A percentile compares a stretch with the other conserved stretches of the same genome.
These are phyloP conservation scores for Starmerella sp. DNA, from an alignment of 805 yeast species.

Conservation along the genomic window DNA sequence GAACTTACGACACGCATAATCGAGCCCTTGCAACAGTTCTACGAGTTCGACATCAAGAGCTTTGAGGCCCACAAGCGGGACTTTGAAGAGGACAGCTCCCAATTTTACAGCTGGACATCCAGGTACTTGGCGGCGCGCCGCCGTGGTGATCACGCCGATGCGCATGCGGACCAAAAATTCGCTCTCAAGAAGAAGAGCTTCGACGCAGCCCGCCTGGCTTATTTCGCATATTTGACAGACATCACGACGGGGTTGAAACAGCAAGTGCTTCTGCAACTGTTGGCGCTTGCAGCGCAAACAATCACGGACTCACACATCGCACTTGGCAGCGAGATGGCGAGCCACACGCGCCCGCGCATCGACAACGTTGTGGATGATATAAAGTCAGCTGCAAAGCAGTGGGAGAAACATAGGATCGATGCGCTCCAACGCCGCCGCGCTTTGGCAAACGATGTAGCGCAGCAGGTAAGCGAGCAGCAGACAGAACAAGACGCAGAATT, in stretches of 20 bases:
- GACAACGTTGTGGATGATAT: slow-evolving; percentile 29
- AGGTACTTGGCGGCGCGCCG: slow-evolving; percentile 31
- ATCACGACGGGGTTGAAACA: slow-evolving; percentile 35
- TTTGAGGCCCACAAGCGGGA: slow-evolving; percentile 34
- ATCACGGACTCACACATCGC: slow-evolving; percentile 25
- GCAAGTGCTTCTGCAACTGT: slow-evolving; percentile 30
- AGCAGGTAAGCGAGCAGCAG: neutral
- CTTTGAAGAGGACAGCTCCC: slow-evolving; percentile 36
- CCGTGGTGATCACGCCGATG: slow-evolving; percentile 27
- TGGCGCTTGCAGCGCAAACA: slow-evolving; percentile 31
- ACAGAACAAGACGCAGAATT: neutral
- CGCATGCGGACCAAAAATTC: slow-evolving; percentile 32
- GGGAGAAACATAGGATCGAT: slow-evolving; percentile 32
- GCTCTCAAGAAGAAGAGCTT: slow-evolving; percentile 32
- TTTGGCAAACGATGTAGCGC: slow-evolving; percentile 26
- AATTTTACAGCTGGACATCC: slow-evolving; percentile 36
- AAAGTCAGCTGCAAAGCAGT: slow-evolving; percentile 27
- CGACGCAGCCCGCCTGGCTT: slow-evolving; percentile 35
- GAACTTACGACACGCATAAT: slow-evolving; percentile 29
- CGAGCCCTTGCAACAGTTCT: slow-evolving; percentile 32
- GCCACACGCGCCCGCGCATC: slow-evolving; percentile 26
- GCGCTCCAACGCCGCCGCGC: slow-evolving; percentile 31
- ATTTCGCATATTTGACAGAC: slow-evolving; percentile 33
- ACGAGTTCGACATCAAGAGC: slow-evolving; percentile 34
- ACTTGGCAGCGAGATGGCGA: slow-evolving; percentile 24